Base-by-base conservation (phyloP, 129 eudicot species). In the Calendula officinalis region DNA sequence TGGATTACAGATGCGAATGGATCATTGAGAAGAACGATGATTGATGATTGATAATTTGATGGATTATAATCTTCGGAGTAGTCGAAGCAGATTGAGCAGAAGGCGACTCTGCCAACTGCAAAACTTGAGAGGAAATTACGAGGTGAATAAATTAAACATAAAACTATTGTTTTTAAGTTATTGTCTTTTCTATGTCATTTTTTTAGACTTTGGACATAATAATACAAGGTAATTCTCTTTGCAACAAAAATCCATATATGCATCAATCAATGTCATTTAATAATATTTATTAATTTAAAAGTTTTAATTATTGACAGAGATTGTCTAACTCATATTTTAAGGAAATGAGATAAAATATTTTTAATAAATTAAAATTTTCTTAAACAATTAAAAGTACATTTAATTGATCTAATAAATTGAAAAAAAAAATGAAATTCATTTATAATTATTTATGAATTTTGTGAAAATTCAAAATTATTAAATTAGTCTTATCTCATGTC, bases 61-160 rank as follows among this genome's bases (percentile, higher is more conserved):
- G 36, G 41, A 34, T 67, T 48, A 36, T 7, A 68, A 60, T 51
- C 40, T 60, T 65, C 84, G 84, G 80, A 74, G 80, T 32, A 60
- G 62, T 71, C 81, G 67, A 80, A 70, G 84, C 60, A 14, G 68
- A 49, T 22, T 22, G 10, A 50, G 54, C 79, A 54, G 60, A 41
- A 7, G 71, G 80, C 66, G 41, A 46, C 15, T 67, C 38, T 49
- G 77, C 35, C 73, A 74, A 75, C 84, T 54, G 66, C 75, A 80
- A 73, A 6, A 12, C 8, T 32, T 35, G 56, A 64, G 63, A 72
- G 74, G 68, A 76, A 66, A 66, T 47, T 69, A 55, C 71, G 72
- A 75, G 72, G 84, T 33, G 56, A 46, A 68, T 69, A 60, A 53
- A 57, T 8, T 40, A 33, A 34, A 40, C 13, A 39, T 64, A 69